Evolutionary conservation across 2,329 filamentous ascomycete species (phyloP), one percentile per base, ranked within the genome.

Genomic region (Penicillium sp.): DNA sequence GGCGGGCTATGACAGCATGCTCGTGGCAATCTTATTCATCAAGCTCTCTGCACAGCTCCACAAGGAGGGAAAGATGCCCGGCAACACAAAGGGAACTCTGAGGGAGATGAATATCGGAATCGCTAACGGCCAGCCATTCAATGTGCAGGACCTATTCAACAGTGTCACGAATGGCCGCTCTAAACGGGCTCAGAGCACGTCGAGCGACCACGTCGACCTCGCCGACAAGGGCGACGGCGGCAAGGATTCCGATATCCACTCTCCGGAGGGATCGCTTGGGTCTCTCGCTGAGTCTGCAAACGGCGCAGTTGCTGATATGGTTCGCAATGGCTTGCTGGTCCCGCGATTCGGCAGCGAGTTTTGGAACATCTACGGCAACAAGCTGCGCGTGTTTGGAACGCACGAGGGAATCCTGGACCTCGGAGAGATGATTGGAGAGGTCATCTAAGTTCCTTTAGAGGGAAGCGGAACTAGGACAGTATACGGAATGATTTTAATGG

Each of bases 1-100:
- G 66, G 82, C 82, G 13, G 82, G 82, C 6, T 85, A 80, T 55
- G 82, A 85, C 62, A 83, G 80, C 63, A 74, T 80, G 52, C 69
- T 84, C 20, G 82, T 82, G 0, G 82, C 81, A 2, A 76, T 78
- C 47, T 72, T 83, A 24, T 78, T 82, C 55, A 72, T 84, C 44
- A 75, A 77, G 46, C 69, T 84, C 3, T 76, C 79, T 7, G 71
- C 76, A 1, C 78, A 79, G 56, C 67, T 82, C 3, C 23, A n/a
- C 72, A 52, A 4, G 28, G 37, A 23, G 47, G 40, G 7, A 31
- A 44, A 13, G 2, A 38, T 13, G 33, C 47, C 10, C 27, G 20
- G 24, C 35, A 32, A 5, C 38, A 27, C 12, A 9, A 42, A 13
- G 42, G 47, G 8, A 18, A 20, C 1, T 12, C 44, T 3, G 47